Evolutionary conservation across 2,329 filamentous ascomycete species (phyloP).

Genomic region (Tolypocladium ovalisporum): DNA sequence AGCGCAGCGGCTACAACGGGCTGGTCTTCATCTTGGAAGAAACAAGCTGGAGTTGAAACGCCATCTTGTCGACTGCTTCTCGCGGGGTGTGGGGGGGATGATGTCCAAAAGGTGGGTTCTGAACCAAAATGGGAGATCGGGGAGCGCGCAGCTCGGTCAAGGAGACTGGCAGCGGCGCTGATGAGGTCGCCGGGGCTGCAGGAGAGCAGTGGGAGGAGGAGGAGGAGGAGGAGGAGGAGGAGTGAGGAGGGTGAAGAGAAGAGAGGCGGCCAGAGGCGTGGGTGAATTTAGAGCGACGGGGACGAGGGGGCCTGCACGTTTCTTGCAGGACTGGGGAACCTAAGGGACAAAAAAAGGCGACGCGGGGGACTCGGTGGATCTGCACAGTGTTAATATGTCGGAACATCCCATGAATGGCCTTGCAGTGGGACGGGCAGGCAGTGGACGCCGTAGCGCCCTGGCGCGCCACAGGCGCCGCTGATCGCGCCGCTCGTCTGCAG

Average conservation of each 20-base stretch:
- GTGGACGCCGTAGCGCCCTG: not conserved
- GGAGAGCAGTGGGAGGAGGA: not conserved
- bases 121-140: not conserved
- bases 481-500: not conserved
- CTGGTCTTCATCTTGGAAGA: not conserved
- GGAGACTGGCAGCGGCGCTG: not conserved
- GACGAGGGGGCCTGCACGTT: not conserved
- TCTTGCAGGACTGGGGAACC: not conserved
- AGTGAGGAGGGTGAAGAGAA: no score
- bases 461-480: not conserved
- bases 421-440: not conserved
- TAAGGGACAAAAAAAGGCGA: not conserved
- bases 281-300: not conserved
- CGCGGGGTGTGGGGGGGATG: not conserved
- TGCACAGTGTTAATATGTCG: not conserved
- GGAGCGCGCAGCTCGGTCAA: not conserved
- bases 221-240: not conserved
- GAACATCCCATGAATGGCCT: not conserved
- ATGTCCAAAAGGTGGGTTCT: not conserved
- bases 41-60: slow-evolving; percentile 2
- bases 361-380: not conserved
- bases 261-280: no score
- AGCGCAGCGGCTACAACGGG: not conserved
- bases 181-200: not conserved
- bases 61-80: slow-evolving; percentile 4